phyloP scores from a whole-genome alignment of 2,329 filamentous ascomycete genomes.

The Massarina eburnea region DNA sequence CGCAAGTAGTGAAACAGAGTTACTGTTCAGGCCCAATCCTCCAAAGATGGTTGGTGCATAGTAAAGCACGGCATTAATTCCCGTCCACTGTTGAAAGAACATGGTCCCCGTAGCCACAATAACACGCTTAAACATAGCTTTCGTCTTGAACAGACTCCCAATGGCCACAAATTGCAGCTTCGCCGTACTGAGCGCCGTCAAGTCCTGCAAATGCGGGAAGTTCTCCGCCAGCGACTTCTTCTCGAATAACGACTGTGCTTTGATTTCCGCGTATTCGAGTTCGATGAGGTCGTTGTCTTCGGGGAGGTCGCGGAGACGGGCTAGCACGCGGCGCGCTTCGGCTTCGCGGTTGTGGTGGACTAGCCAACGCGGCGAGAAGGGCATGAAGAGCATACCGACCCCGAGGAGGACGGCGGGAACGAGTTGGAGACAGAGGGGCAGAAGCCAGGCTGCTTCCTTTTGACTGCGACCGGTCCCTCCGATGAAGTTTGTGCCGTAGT shows the following conservation, averaged over 20 bases:
- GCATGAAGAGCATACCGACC: conserved; percentile 76
- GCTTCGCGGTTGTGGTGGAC: conserved; percentile 69
- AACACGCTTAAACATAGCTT: conserved; percentile 67
- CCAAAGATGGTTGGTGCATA: conserved; percentile 56
- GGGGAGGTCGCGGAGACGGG: conserved; percentile 63
- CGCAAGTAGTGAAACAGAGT: conserved; percentile 60
- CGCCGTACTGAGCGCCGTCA: conserved; percentile 60
- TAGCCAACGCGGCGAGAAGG: conserved; percentile 76
- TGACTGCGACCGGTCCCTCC: conserved; percentile 60
- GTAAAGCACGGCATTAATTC: conserved; percentile 51
- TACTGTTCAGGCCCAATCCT: conserved; percentile 47
- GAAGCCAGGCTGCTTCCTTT: conserved; percentile 70
- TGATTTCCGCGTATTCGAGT: conserved; percentile 81
- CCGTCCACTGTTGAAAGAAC: conserved; percentile 57
- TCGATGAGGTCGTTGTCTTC: conserved; percentile 68
- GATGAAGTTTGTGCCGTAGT: conserved; percentile 57
- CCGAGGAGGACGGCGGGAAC: conserved; percentile 67
- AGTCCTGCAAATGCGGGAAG: conserved; percentile 65
- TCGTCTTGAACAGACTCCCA: conserved; percentile 63
- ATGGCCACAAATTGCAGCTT: conserved; percentile 66
- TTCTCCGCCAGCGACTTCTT: conserved; percentile 68
- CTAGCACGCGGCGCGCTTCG: conserved; percentile 66
- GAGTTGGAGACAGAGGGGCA: conserved; percentile 72
- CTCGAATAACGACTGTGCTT: conserved; percentile 76
- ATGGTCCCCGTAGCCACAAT: conserved; percentile 58